Percentiles rank a stretch among this genome's conserved stretches.
phyloP scores from a whole-genome alignment of 192 early-diverging fungal species.

The Coemansia sp. region DNA sequence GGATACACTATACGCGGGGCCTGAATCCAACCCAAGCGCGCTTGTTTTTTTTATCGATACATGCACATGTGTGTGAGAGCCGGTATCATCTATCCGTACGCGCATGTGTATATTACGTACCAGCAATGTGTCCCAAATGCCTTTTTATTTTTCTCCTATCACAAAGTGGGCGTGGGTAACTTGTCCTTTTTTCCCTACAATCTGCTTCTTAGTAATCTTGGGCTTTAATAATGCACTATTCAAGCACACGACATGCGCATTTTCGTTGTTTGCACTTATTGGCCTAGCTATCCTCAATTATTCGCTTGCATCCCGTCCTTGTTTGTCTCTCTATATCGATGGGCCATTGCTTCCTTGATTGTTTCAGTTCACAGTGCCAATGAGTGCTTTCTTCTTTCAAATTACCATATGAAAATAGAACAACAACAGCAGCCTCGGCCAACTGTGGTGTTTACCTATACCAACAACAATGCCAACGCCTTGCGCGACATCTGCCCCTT shows the following conservation, averaged over 20 bases:
- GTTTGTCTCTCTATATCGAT: slow-evolving; percentile 23
- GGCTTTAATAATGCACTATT: slow-evolving; percentile 8
- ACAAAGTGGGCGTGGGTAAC: not conserved
- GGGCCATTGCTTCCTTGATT: slow-evolving; percentile 28
- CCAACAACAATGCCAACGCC: slow-evolving; percentile 8
- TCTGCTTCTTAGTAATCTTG: not conserved
- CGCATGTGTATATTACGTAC: no score
- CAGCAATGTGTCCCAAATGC: no score
- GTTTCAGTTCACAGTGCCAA: slow-evolving; percentile 16
- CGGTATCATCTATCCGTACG: no score
- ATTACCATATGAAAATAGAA: no score
- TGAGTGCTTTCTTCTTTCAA: slow-evolving; percentile 15
- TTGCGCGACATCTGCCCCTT: slow-evolving; percentile 7
- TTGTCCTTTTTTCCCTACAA: not conserved
- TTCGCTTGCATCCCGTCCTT: slow-evolving; percentile 3
- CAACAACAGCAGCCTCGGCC: not conserved
- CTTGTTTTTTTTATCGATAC: not conserved
- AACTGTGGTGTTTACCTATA: slow-evolving; percentile 5
- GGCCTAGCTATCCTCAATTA: slow-evolving; percentile 11
- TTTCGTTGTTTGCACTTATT: slow-evolving; percentile 5
- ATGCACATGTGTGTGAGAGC: not conserved
- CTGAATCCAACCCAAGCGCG: not conserved
- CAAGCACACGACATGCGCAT: slow-evolving; percentile 4
- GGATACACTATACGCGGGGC: not conserved
- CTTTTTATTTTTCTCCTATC: not conserved